Conservation (phyloP, 1,284 basidiomycete species). For the Erythrobasidium hasegawianum region DNA sequence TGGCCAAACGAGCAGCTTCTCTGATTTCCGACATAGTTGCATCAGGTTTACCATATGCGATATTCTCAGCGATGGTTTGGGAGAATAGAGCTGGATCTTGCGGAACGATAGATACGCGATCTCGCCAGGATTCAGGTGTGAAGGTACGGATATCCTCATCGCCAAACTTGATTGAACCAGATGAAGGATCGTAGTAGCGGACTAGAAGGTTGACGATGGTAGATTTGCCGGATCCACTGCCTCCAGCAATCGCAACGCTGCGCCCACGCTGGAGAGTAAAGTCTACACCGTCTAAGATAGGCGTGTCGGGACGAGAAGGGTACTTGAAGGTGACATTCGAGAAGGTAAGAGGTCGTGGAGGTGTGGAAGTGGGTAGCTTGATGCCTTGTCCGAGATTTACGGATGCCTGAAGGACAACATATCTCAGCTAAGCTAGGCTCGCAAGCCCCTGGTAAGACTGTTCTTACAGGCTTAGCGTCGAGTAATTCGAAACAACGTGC, state of each 20-base stretch:
- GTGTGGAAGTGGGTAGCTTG: constrained; percentile 39
- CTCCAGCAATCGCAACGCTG: constrained; percentile 53
- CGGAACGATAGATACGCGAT: constrained; percentile 80
- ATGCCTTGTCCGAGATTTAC: constrained; percentile 64
- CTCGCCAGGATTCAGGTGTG: constrained; percentile 76
- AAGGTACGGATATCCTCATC: constrained; percentile 73
- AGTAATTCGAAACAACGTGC: constrained; percentile 88
- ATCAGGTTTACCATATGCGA: constrained; percentile 74
- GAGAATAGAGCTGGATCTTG: constrained; percentile 53
- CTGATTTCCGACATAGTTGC: constrained; percentile 80
- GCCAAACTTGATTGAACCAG: constrained; percentile 70
- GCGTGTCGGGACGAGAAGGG: constrained; percentile 68
- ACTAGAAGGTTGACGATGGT: constrained; percentile 83
- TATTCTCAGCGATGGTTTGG: constrained; percentile 43
- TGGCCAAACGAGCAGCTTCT: constrained; percentile 79
- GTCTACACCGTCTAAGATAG: constrained; percentile 64
- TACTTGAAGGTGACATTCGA: constrained; percentile 73
- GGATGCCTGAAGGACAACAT: constrained; percentile 59
- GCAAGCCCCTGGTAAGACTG: too few relatives aligned
- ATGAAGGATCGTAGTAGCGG: constrained; percentile 85
- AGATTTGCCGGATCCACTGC: constrained; percentile 60
- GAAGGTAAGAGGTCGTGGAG: constrained; percentile 67
- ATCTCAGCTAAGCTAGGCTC: constrained; percentile 6
- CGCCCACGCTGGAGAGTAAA: constrained; percentile 71
- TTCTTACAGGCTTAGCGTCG: constrained; percentile 55